Conservation (phyloP, 2,329 filamentous ascomycete species). For the Truncatella angustata region DNA sequence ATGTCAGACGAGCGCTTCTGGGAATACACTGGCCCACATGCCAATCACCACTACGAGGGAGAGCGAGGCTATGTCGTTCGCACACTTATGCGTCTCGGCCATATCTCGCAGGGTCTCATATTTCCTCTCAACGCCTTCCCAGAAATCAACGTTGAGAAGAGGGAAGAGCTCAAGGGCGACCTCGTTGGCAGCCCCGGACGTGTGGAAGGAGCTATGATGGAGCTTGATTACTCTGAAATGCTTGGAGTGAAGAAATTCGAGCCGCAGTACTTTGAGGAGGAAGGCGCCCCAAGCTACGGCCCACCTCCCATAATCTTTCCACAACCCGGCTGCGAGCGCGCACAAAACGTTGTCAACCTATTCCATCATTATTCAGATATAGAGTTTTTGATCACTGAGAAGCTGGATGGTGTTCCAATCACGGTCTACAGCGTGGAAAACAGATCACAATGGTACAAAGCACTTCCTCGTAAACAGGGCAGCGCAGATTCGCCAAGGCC, state of each 20-base stretch:
- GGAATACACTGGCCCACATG: slow-evolving; percentile 14
- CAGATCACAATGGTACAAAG: slow-evolving; percentile 18
- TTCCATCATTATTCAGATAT: slow-evolving; percentile 14
- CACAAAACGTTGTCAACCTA: slow-evolving; percentile 22
- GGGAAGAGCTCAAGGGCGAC: background rate
- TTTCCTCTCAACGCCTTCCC: slow-evolving; percentile 19
- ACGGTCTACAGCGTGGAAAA: slow-evolving; percentile 24
- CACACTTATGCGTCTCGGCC: slow-evolving; percentile 13
- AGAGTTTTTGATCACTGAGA: slow-evolving; percentile 29
- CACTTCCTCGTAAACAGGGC: slow-evolving; percentile 12
- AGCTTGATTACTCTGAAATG: slow-evolving; percentile 20
- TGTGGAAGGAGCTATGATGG: slow-evolving; percentile 15
- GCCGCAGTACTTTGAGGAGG: slow-evolving; percentile 3
- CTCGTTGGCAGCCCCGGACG: slow-evolving; percentile 5
- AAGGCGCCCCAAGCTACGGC: slow-evolving; percentile 11
- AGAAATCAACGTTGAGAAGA: slow-evolving; percentile 13
- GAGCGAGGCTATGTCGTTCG: slow-evolving; percentile 23
- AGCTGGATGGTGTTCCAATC: slow-evolving; percentile 31
- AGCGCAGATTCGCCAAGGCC: slow-evolving; percentile 10
- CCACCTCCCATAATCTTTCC: slow-evolving; percentile 24
- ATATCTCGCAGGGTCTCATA: slow-evolving; percentile 29
- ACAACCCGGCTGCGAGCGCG: slow-evolving; percentile 23
- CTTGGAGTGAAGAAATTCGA: slow-evolving; percentile 30
- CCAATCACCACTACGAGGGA: slow-evolving; percentile 12
- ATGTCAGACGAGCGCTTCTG: slow-evolving; percentile 15